Conservation (phyloP, 78 protist genomes). For the Pelomyxa schiedti region DNA sequence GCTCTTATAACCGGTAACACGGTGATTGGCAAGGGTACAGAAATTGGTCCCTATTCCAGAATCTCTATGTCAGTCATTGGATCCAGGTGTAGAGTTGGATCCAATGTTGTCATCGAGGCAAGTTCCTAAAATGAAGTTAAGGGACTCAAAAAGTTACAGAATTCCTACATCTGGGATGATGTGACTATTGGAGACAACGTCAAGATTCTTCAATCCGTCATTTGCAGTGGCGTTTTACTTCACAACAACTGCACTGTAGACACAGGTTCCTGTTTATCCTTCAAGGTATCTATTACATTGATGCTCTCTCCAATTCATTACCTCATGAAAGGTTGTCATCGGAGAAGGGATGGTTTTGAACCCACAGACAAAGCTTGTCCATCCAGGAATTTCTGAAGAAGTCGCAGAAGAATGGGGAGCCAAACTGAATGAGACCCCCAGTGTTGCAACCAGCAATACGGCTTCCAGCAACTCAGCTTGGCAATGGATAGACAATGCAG, state of each 20-base stretch:
- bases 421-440: not conserved
- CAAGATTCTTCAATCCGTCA: constrained; percentile 11
- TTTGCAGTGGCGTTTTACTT: constrained; percentile 21
- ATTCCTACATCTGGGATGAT: constrained; percentile 55
- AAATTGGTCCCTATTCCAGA: constrained; percentile 8
- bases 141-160: too few species aligned
- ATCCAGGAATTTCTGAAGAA: not conserved
- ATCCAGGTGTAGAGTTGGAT: constrained; percentile 44
- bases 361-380: constrained; percentile 9
- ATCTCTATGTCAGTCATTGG: constrained; percentile 40
- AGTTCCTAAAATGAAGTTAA: too few species aligned
- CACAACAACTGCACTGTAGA: not conserved
- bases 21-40: constrained; percentile 28
- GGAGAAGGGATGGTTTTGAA: not conserved
- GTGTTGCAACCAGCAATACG: not conserved
- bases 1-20: constrained; percentile 10
- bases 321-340: constrained; percentile 1
- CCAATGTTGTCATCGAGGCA: constrained; percentile 27
- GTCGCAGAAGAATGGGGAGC: constrained; percentile 13
- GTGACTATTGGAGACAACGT: constrained; percentile 39
- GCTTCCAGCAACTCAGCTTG: too few species aligned
- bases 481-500: too few species aligned
- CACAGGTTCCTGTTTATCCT: constrained; percentile 31
- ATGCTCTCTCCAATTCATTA: not conserved
- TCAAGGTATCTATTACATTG: constrained; percentile 10